Base-by-base conservation (phyloP, 2,329 filamentous ascomycete genomes). In the Fusarium drepaniforme region DNA sequence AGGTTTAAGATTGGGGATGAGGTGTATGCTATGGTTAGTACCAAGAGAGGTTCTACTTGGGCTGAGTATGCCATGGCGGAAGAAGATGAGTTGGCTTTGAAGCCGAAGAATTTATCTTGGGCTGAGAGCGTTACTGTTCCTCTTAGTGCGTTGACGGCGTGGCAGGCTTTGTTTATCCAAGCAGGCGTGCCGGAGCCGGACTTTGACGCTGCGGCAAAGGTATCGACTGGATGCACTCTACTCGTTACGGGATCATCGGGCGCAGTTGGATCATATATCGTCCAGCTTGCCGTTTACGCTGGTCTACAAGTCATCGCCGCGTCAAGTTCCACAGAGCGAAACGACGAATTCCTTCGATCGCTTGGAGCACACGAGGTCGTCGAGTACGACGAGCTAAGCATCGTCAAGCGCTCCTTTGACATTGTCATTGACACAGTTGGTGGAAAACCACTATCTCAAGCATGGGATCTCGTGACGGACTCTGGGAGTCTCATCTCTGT, bases 191-290 rank as follows among this genome's bases (percentile, higher is more conserved):
- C 77, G 8, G 35, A 68, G n/a, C 42, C 49, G 1, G 60, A 70
- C 25, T 59, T 70, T 62, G 56, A 53, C 18, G 28, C 64, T 5
- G 9, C 49, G 4, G 66, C 72, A 11, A 61, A 63, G 33, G 53
- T 44, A 37, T 70, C 46, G 6, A 15, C 25, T 13, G 33, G 44
- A 13, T 64, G 74, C 0, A 77, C 16, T 18, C 12, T 84, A 37
- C 75, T 85, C 11, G 70, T 85, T 28, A 83, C 82, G 15, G 82
- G 80, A 6, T 82, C 81, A 3, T 80, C 79, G 7, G 83, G 83
- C 4, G 81, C 80, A 2, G 81, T 85, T 13, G 84, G 83, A 2
- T 78, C 79, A 30, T 83, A 81, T 68, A 70, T 80, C 1, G 79
- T 85, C 7, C 80, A 84, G 71, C 74, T 84, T 23, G 83, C 80